Base-by-base conservation (phyloP, 257 asterid species). In the Parsonsia alboflavescens region DNA sequence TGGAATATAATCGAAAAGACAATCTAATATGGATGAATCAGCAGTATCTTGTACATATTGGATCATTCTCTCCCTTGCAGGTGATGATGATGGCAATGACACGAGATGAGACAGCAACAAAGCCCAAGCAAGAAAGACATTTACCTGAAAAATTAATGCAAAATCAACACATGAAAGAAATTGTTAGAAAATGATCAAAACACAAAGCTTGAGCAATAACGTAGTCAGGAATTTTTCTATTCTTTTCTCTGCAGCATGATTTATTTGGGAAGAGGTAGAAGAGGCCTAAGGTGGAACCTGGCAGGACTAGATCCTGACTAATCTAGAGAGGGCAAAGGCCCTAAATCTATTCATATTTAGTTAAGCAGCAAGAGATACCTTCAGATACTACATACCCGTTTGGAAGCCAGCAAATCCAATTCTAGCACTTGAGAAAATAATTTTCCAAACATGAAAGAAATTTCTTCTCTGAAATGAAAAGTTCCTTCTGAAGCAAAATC, bases 1-100 rank as follows among this genome's bases (percentile, higher is more conserved):
- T 21, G 92, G 93, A 72, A 95, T 90, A 81, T 92, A 86, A 81
- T 92, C 96, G 87, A 95, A 89, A 82, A 92, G 85, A 80, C 98
- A 95, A 81, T 92, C 98, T 81, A 95, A 75, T 73, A 92, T 85
- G 19, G 83, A 81, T 76, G 97, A 82, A 77, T 87, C 84, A 66
- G 89, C 84, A 57, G 87, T 85, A 73, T 92, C 91, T 83, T 90
- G 97, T 69, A 95, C 88, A 79, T 89, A 90, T 71, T 92, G 99
- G 79, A 92, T 84, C 81, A 90, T 76, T 80, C 80, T 90, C 84
- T 95, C 96, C 84, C 97, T 87, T 79, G 69, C 80, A 39, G 89
- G 83, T 64, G 98, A 88, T 74, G 99, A 88, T 15, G 96, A 78
- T 70, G 98, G 96, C 82, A 95, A 88, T 71, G 97, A 90, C 62